phyloP scores from a whole-genome alignment of 2,329 filamentous ascomycete species.

The Claviceps sp. region DNA sequence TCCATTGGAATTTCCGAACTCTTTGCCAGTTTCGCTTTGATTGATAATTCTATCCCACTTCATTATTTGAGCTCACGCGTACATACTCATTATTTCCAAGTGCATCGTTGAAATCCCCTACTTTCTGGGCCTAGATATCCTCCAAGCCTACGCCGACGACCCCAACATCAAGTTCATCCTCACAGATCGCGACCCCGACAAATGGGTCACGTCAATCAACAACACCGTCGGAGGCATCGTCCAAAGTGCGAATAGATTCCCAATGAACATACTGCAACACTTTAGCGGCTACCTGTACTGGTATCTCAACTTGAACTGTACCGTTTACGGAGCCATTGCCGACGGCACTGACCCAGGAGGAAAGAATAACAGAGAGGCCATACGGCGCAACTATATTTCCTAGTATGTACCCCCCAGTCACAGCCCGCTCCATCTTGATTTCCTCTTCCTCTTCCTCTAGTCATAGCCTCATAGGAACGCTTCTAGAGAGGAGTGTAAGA shows the following conservation, averaged over 20 bases:
- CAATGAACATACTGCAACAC: constrained; percentile 13
- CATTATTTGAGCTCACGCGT: too few species aligned
- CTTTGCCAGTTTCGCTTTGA: too few species aligned
- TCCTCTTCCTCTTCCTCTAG: too few species aligned
- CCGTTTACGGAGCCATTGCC: neutral
- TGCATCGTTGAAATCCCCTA: constrained; percentile 8
- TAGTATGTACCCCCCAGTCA: neutral
- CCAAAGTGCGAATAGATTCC: constrained; percentile 7
- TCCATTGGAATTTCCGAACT: too few species aligned
- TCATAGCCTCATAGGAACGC: too few species aligned
- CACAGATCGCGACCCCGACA: constrained; percentile 20
- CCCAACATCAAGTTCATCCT: constrained; percentile 24
- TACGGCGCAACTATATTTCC: constrained; percentile 1
- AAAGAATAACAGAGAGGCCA: neutral
- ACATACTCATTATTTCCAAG: neutral
- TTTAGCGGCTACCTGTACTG: constrained; percentile 11
- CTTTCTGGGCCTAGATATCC: constrained; percentile 17
- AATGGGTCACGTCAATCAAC: constrained; percentile 15
- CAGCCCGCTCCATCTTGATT: too few species aligned
- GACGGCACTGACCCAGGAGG: neutral
- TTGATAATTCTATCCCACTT: too few species aligned
- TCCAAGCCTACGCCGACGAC: constrained; percentile 15
- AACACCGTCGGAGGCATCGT: constrained; percentile 12
- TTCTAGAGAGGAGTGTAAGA: too few species aligned
- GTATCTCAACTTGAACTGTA: constrained; percentile 3